Conservation (phyloP, 352 stramenopile genomes). For the Phytophthora cactorum region DNA sequence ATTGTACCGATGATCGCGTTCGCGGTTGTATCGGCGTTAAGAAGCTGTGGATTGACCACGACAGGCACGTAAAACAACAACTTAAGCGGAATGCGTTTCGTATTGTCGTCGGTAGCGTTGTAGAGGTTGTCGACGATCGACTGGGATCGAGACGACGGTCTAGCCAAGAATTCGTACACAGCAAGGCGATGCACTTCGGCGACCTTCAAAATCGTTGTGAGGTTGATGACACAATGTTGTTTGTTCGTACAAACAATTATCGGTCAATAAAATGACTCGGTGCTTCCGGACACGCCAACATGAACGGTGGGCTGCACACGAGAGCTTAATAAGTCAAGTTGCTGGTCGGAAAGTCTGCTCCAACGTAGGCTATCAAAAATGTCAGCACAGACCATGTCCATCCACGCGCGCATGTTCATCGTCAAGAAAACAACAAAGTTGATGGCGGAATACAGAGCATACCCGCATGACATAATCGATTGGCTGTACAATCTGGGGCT, state of each 20-base stretch:
- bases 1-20: conserved; percentile 19
- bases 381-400: conserved; percentile 3
- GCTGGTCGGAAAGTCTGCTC: neutral
- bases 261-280: conserved; percentile 11
- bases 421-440: conserved; percentile 21
- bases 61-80: conserved; percentile 25
- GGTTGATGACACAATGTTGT: conserved; percentile 18
- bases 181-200: neutral
- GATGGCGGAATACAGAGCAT: conserved; percentile 16
- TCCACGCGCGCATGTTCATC: conserved; percentile 8
- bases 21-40: conserved; percentile 8
- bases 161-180: conserved; percentile 10
- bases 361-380: conserved; percentile 12
- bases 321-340: conserved; percentile 8
- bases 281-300: neutral
- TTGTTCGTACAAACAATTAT: conserved; percentile 27
- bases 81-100: conserved; percentile 17
- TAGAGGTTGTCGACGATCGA: conserved; percentile 4
- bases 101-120: conserved; percentile 16
- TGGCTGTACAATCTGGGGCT: too few relatives aligned
- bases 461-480: conserved; percentile 11
- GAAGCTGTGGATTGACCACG: conserved; percentile 9
- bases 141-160: neutral
- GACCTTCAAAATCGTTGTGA: conserved; percentile 11
- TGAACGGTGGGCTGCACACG: neutral